A percentile compares a stretch with the other conserved stretches of the same genome.
These are phyloP conservation scores for Sordariomycetes sp. DNA, from an alignment of 2,329 filamentous ascomycete species.

Conservation along the genomic window DNA sequence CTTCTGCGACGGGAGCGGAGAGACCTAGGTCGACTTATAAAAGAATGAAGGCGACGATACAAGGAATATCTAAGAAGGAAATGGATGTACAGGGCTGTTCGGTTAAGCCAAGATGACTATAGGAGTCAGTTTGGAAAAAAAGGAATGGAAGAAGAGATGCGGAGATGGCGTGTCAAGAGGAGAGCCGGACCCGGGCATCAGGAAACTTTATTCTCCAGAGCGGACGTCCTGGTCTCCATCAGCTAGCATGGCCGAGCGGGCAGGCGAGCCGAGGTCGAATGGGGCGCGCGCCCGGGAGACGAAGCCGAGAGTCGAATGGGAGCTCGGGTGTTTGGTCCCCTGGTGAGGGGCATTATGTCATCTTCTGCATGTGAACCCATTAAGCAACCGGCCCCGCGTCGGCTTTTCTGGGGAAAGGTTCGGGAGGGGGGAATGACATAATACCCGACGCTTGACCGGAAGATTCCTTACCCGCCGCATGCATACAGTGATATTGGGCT, in stretches of 20 bases:
- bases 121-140: neutral
- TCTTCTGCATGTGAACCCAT: constrained; percentile 2
- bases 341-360: constrained; percentile 5
- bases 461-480: neutral
- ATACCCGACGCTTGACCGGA: neutral
- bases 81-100: neutral
- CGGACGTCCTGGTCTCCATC: neutral
- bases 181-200: neutral
- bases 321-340: neutral
- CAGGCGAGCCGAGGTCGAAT: constrained; percentile 4
- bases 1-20: neutral
- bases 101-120: neutral
- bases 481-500: neutral
- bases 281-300: neutral
- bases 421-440: neutral
- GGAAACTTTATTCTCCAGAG: constrained; percentile 2
- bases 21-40: neutral
- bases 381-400: neutral
- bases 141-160: neutral
- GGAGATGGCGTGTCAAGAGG: neutral
- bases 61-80: neutral
- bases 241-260: neutral
- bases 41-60: neutral
- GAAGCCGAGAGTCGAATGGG: constrained; percentile 2
- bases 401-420: neutral